Conservation (phyloP, 2,329 filamentous ascomycete genomes). For the Ophiostoma triangulosporum region DNA sequence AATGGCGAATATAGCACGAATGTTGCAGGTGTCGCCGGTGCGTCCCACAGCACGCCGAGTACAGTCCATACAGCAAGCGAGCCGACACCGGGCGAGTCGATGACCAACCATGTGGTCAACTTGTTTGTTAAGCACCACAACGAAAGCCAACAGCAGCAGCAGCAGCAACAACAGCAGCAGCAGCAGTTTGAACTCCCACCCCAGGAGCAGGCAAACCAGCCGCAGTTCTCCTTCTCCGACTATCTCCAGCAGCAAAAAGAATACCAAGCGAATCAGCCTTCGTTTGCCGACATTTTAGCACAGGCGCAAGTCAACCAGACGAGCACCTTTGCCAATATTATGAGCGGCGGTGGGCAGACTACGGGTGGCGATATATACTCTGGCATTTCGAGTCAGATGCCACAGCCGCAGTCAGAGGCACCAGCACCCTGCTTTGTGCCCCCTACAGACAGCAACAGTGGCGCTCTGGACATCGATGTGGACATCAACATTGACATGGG, state of each 20-base stretch:
- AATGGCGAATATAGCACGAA: background rate
- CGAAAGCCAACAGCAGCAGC: conserved; percentile 2
- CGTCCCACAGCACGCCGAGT: background rate
- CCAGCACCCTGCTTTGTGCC: background rate
- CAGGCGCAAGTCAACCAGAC: background rate
- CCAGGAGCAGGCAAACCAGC: background rate
- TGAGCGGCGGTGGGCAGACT: background rate
- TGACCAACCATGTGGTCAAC: background rate
- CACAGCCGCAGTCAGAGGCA: background rate
- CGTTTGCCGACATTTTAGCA: background rate
- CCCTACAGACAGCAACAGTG: background rate
- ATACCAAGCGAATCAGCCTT: background rate
- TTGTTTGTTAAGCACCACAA: background rate
- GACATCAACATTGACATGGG: background rate
- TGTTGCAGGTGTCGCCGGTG: background rate
- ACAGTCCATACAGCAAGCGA: background rate
- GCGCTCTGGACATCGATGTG: background rate
- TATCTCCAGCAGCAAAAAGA: background rate
- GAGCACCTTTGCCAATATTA: background rate
- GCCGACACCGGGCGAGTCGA: conserved; percentile 1
- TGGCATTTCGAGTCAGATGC: background rate
- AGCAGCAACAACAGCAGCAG: conserved; percentile 6
- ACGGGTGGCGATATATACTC: background rate
- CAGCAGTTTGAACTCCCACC: no score
- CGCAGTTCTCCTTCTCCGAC: background rate